Conservation (phyloP, 768 basidiomycete species). For the Gyrodon lividus region DNA sequence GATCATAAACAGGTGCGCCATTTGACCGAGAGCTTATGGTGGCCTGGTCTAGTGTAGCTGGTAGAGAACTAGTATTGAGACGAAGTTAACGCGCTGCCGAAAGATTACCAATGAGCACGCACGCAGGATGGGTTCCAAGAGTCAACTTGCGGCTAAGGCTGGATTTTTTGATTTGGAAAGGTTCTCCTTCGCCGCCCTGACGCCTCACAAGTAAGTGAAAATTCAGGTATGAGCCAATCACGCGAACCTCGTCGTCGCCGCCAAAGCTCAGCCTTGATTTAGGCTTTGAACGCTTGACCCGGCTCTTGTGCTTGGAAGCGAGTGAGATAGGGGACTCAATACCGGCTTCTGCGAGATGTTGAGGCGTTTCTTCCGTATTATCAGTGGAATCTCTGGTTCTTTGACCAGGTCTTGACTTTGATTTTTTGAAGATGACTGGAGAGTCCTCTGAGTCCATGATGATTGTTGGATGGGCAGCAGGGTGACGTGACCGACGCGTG, state of each 20-base stretch:
- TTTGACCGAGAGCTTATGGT: conserved; percentile 45
- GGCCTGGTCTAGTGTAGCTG: conserved; percentile 54
- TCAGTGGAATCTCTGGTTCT: conserved; percentile 35
- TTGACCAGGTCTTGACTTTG: conserved; percentile 38
- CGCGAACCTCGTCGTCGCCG: conserved; percentile 59
- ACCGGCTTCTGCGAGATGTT: conserved; percentile 24
- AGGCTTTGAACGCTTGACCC: conserved; percentile 61
- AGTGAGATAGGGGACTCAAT: conserved; percentile 60
- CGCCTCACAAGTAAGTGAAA: conserved; percentile 28
- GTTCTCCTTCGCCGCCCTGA: conserved; percentile 59
- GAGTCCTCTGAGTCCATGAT: no score
- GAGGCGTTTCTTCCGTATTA: conserved; percentile 18
- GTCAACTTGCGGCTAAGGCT: conserved; percentile 66
- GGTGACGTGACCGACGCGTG: conserved; percentile 29
- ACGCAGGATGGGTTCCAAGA: conserved; percentile 57
- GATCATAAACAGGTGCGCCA: conserved; percentile 64
- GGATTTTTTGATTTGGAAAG: conserved; percentile 81
- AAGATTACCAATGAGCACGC: conserved; percentile 8
- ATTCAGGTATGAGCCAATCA: conserved; percentile 10
- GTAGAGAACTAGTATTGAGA: conserved; percentile 38
- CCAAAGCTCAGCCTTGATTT: conserved; percentile 80
- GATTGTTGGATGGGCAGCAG: conserved; percentile 29
- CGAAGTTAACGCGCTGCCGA: conserved; percentile 10
- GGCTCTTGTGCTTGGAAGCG: conserved; percentile 69
- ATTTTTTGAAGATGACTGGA: conserved; percentile 44